phyloP scores from a whole-genome alignment of 331 rosid species.

The Rhamnella rubrinervis region DNA sequence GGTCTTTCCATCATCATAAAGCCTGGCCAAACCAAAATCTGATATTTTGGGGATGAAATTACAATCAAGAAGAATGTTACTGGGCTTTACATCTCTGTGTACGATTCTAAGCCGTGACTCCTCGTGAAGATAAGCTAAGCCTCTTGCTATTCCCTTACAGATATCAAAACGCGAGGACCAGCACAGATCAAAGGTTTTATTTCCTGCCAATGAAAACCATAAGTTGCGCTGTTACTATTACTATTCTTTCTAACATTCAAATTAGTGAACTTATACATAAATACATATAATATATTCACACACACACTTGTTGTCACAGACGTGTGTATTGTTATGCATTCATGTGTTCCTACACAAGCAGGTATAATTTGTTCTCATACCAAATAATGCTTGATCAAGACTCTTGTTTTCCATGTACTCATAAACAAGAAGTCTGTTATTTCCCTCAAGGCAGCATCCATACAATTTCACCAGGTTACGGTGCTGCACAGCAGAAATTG shows the following conservation, averaged over 20 bases:
- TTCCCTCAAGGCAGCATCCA: conserved; percentile 72
- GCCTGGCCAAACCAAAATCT: conserved; percentile 73
- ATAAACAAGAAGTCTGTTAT: conserved; percentile 65
- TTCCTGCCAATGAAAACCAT: not conserved
- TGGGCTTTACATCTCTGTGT: conserved; percentile 70
- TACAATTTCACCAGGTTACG: conserved; percentile 68
- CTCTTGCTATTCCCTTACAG: conserved; percentile 56
- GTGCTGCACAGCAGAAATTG: conserved; percentile 67
- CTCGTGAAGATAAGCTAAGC: conserved; percentile 16
- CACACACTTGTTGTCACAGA: too few relatives aligned
- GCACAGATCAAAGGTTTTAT: not conserved
- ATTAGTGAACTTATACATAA: not conserved
- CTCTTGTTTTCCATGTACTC: conserved; percentile 70
- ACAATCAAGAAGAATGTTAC: conserved; percentile 64
- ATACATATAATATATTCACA: too few relatives aligned
- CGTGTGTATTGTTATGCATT: too few relatives aligned
- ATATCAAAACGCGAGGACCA: conserved; percentile 9
- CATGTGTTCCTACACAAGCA: too few relatives aligned
- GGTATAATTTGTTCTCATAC: conserved; percentile 28
- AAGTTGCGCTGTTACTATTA: not conserved
- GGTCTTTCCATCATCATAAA: conserved; percentile 58
- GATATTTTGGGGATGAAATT: conserved; percentile 63
- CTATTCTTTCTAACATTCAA: not conserved
- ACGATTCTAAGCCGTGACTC: conserved; percentile 41
- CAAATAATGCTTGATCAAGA: conserved; percentile 79